Evolutionary conservation across 2,329 filamentous ascomycete species (phyloP), one percentile per base, ranked within the genome.

Genomic region (Tolypocladium amazonense): DNA sequence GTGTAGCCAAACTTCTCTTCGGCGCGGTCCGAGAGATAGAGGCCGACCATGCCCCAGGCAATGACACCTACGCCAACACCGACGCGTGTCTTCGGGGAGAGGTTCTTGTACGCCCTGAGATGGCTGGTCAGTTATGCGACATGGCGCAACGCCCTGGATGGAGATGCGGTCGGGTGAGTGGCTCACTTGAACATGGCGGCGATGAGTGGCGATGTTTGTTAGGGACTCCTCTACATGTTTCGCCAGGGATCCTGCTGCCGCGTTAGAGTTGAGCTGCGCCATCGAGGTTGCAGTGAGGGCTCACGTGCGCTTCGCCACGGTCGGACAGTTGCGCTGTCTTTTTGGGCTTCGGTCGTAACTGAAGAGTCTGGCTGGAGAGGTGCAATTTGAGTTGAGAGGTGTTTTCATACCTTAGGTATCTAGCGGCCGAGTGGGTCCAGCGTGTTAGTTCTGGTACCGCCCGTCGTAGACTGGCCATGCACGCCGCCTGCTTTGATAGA

Each of bases 41-140:
- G 79, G 20, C 90, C 92, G 47, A 85, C 76, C 47, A 79, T 76
- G 18, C 90, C 90, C 84, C 91, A 96, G 39, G 83, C 83, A 69
- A 96, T 84, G 65, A 96, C 75, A 66, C 86, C 88, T 56, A 85
- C 71, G 65, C 92, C 92, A 63, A 96, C 80, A 56, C 87, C 75
- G 50, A 90, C 75, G 60, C 89, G 88, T 30, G 88, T 88, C 65
- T 83, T 86, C 23, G 88, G 82, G 4, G 87, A 77, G 58, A 96
- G 85, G 66, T 82, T 84, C 69, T 81, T 86, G 77, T 92, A 96
- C 58, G 85, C 79, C 68, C 86, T 89, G 57, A 7, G 35, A 20
- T 25, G 38, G 35, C 12, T 14, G 11, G 3, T 41, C 9, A 43
- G n/a, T 11, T 15, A 18, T 20, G 37, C 27, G 30, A 56, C 27